phyloP scores from a whole-genome alignment of 495 filamentous ascomycete genomes.

The Lentithecium fluviatile region DNA sequence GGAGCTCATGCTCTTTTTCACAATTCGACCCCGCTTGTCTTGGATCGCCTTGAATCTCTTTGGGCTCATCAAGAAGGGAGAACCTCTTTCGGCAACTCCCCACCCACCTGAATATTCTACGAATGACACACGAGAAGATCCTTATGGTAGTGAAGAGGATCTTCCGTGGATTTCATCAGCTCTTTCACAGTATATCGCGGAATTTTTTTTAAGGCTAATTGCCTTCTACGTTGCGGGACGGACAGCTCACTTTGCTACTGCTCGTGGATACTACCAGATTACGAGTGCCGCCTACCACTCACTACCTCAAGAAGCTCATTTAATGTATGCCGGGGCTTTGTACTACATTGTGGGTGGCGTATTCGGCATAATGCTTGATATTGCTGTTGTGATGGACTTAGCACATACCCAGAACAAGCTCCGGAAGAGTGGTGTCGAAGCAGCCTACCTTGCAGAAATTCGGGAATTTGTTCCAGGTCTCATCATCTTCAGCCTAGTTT shows the following conservation, averaged over 20 bases:
- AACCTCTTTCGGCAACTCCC: background rate
- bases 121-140: background rate
- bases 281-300: background rate
- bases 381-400: slow-evolving; percentile 1
- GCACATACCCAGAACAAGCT: background rate
- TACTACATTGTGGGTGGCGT: slow-evolving; percentile 15
- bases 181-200: slow-evolving; percentile 15
- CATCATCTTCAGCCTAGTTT: slow-evolving; percentile 4
- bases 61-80: background rate
- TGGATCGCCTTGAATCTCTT: slow-evolving; percentile 15
- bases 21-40: slow-evolving; percentile 7
- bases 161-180: slow-evolving; percentile 12
- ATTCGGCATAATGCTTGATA: background rate
- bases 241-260: slow-evolving; percentile 15
- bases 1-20: slow-evolving; percentile 23
- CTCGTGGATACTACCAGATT: slow-evolving; percentile 11
- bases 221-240: slow-evolving; percentile 17
- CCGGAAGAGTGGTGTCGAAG: background rate
- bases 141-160: background rate
- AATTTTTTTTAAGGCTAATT: slow-evolving; percentile 12
- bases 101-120: too few relatives aligned
- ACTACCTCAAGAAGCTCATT: background rate
- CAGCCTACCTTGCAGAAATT: too few relatives aligned
- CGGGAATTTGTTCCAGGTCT: background rate
- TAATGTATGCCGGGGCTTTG: slow-evolving; percentile 22